Conservation (phyloP, 1,284 basidiomycete species). For the Gomphus bonarii region DNA sequence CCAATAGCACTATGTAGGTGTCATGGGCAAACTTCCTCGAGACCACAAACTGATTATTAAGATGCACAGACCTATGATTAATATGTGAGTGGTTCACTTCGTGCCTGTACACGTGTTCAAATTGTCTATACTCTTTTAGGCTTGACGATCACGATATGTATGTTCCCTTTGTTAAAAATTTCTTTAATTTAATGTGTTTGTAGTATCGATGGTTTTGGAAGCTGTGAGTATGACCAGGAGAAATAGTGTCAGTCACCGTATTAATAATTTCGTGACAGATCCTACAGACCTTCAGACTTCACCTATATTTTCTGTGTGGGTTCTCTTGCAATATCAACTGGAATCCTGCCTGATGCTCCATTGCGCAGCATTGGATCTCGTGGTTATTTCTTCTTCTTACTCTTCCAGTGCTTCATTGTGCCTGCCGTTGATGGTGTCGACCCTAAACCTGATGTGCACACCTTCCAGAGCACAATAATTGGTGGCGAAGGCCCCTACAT, state of each 20-base stretch:
- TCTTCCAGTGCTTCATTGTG: conserved; percentile 89
- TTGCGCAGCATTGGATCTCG: conserved; percentile 58
- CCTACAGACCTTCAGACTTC: conserved; percentile 73
- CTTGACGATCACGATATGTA: conserved; percentile 45
- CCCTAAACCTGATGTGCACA: conserved; percentile 46
- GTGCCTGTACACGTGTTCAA: conserved; percentile 11
- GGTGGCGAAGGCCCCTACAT: conserved; percentile 72
- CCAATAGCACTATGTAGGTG: conserved; percentile 84
- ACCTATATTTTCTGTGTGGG: conserved; percentile 67
- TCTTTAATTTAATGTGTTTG: background rate
- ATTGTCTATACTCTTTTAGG: conserved; percentile 14
- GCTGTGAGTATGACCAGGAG: conserved; percentile 41
- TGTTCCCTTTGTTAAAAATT: background rate
- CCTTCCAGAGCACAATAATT: conserved; percentile 63
- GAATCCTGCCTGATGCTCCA: background rate
- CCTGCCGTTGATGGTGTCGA: conserved; percentile 70
- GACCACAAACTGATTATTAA: background rate
- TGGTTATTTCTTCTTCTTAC: conserved; percentile 84
- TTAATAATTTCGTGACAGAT: conserved; percentile 34
- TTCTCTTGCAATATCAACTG: conserved; percentile 6
- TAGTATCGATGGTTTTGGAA: conserved; percentile 89
- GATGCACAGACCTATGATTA: conserved; percentile 44
- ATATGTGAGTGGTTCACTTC: conserved; percentile 36
- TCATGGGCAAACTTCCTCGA: conserved; percentile 9
- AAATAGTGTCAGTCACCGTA: conserved; percentile 8